These are phyloP conservation scores for Nectriaceae sp. DNA, from an alignment of 2,329 filamentous ascomycete species.

Conservation along the genomic window DNA sequence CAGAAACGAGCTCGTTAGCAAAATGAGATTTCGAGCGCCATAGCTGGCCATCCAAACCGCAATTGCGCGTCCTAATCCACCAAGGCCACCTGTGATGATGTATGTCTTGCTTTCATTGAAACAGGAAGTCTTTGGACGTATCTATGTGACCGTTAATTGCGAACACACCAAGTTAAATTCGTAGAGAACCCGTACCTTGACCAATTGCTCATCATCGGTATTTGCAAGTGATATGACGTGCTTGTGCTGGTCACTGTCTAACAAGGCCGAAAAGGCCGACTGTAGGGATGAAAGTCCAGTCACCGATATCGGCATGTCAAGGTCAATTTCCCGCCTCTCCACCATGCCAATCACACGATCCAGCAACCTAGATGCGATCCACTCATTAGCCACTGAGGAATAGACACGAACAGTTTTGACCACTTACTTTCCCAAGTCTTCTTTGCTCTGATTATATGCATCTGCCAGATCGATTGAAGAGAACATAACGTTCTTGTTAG, in stretches of 20 bases:
- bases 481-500: constrained; percentile 24
- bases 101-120: constrained; percentile 21
- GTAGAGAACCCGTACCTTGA: constrained; percentile 12
- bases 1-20: constrained; percentile 21
- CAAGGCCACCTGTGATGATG: constrained; percentile 25
- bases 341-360: constrained; percentile 11
- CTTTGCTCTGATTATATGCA: constrained; percentile 16
- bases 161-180: neutral
- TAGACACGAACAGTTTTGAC: neutral
- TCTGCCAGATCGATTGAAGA: constrained; percentile 22
- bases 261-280: constrained; percentile 11
- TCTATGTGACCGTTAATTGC: constrained; percentile 11
- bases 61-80: constrained; percentile 23
- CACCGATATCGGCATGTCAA: constrained; percentile 10
- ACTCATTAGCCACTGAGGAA: constrained; percentile 3
- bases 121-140: constrained; percentile 17
- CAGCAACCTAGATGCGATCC: constrained; percentile 8
- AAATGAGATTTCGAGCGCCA: constrained; percentile 20
- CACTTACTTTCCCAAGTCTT: constrained; percentile 21
- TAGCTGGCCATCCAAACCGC: constrained; percentile 28
- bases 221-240: constrained; percentile 16
- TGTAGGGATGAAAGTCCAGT: constrained; percentile 10
- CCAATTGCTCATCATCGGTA: constrained; percentile 5
- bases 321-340: constrained; percentile 10
- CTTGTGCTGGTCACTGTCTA: constrained; percentile 7